Evolutionary conservation across 495 filamentous ascomycete species (phyloP).

Genomic region (Neohortaea acidophila): DNA sequence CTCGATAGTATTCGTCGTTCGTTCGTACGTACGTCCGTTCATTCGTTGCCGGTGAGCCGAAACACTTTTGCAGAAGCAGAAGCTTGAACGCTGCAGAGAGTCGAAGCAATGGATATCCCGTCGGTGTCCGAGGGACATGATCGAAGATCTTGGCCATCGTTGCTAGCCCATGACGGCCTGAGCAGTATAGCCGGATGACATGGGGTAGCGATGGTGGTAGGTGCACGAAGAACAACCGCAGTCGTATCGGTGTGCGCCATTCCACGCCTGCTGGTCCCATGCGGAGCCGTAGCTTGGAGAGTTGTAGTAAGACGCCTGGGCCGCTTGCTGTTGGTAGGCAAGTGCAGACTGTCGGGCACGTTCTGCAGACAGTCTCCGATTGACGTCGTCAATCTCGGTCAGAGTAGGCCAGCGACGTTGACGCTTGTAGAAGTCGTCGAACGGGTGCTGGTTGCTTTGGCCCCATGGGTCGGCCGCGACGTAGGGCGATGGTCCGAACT

Average conservation of each 20-base stretch:
- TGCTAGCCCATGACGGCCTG: constrained; percentile 29
- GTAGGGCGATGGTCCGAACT: constrained; percentile 34
- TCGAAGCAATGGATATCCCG: too few species aligned
- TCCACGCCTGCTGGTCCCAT: constrained; percentile 23
- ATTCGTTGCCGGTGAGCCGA: too few species aligned
- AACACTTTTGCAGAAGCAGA: too few species aligned
- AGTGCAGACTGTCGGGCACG: constrained; percentile 24
- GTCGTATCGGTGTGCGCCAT: constrained; percentile 35
- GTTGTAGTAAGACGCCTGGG: constrained; percentile 18
- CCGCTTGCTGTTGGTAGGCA: constrained; percentile 9
- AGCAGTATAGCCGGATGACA: constrained; percentile 34
- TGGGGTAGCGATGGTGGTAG: constrained; percentile 41
- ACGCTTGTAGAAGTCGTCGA: constrained; percentile 25
- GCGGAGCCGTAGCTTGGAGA: constrained; percentile 17
- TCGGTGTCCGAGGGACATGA: too few species aligned
- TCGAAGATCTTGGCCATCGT: too few species aligned
- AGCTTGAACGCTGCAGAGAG: too few species aligned
- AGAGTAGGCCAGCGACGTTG: constrained; percentile 20
- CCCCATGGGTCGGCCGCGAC: constrained; percentile 30
- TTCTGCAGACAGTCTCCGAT: constrained; percentile 31
- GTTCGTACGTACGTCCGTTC: too few species aligned
- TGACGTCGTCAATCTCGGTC: constrained; percentile 29
- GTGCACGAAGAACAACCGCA: constrained; percentile 56
- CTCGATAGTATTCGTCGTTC: too few species aligned
- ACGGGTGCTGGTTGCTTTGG: constrained; percentile 45